Conservation (phyloP, 306 rosid genomes). For the Dicorynia guianensis region DNA sequence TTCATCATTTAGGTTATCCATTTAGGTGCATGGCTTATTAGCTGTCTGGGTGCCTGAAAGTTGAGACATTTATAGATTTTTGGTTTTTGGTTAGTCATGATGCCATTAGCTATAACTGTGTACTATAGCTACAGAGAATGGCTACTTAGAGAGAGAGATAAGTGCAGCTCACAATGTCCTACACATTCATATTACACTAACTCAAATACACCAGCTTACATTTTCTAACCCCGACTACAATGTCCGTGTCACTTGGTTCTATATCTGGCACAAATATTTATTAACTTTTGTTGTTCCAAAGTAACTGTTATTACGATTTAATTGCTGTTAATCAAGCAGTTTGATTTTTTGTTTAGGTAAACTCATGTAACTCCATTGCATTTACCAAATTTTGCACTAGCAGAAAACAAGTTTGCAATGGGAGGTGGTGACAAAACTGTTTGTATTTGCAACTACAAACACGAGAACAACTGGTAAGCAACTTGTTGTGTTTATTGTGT, state of each 20-base stretch:
- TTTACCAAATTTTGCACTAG: slow-evolving; percentile 39
- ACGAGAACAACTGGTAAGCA: slow-evolving; percentile 88
- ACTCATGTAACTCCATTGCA: slow-evolving; percentile 32
- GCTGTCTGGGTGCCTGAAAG: not conserved
- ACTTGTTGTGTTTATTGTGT: not conserved
- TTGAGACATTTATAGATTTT: not conserved
- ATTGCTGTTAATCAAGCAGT: too few species aligned
- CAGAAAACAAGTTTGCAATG: slow-evolving; percentile 96
- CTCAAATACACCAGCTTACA: too few species aligned
- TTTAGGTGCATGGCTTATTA: not conserved
- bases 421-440: slow-evolving; percentile 98
- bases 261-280: not conserved
- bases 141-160: too few species aligned
- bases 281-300: slow-evolving; percentile 3
- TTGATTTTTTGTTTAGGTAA: not conserved
- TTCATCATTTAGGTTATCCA: not conserved
- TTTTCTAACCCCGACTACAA: too few species aligned
- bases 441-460: slow-evolving; percentile 96
- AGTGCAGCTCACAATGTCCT: too few species aligned
- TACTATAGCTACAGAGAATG: too few species aligned
- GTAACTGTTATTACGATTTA: slow-evolving; percentile 18
- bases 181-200: too few species aligned
- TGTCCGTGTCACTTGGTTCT: too few species aligned
- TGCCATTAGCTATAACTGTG: not conserved
- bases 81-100: slow-evolving; percentile 4